These are phyloP conservation scores for Maudiozyma barnettii DNA, from an alignment of 805 yeast genomes.

Conservation along the genomic window DNA sequence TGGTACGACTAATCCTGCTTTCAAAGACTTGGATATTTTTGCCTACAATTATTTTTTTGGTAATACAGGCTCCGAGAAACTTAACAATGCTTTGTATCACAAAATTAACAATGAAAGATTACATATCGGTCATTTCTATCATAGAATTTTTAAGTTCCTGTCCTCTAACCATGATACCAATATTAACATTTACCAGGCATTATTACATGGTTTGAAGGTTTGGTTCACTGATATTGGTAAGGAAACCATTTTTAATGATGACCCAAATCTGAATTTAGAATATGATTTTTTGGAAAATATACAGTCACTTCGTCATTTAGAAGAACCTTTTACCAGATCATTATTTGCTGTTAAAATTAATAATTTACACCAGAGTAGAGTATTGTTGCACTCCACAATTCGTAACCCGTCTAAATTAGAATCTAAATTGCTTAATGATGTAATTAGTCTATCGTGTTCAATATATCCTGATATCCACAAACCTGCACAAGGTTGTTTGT, in stretches of 20 bases:
- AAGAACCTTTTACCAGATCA: constrained; percentile 69
- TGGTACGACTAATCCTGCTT: constrained; percentile 9
- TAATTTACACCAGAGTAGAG: constrained; percentile 65
- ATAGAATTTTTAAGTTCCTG: constrained; percentile 43
- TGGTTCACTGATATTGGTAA: constrained; percentile 79
- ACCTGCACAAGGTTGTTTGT: constrained; percentile 60
- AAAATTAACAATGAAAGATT: constrained; percentile 53
- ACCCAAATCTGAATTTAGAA: constrained; percentile 45
- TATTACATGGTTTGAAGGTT: constrained; percentile 54
- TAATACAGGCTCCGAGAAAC: constrained; percentile 37
- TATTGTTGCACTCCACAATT: constrained; percentile 60
- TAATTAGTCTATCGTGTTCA: constrained; percentile 56
- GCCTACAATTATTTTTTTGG: constrained; percentile 60
- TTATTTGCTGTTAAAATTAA: constrained; percentile 65
- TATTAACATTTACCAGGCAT: constrained; percentile 49
- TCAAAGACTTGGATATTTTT: constrained; percentile 52
- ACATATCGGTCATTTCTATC: constrained; percentile 54
- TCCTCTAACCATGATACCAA: constrained; percentile 48
- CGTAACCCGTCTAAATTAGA: constrained; percentile 63
- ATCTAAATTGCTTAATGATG: constrained; percentile 49
- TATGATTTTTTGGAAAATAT: constrained; percentile 47
- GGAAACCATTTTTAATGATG: constrained; percentile 51
- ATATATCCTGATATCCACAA: constrained; percentile 57
- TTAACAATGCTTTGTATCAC: constrained; percentile 34
- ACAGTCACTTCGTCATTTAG: constrained; percentile 51